Base-by-base conservation (phyloP, 495 filamentous ascomycete genomes). In the Aspergillus nidulans region DNA sequence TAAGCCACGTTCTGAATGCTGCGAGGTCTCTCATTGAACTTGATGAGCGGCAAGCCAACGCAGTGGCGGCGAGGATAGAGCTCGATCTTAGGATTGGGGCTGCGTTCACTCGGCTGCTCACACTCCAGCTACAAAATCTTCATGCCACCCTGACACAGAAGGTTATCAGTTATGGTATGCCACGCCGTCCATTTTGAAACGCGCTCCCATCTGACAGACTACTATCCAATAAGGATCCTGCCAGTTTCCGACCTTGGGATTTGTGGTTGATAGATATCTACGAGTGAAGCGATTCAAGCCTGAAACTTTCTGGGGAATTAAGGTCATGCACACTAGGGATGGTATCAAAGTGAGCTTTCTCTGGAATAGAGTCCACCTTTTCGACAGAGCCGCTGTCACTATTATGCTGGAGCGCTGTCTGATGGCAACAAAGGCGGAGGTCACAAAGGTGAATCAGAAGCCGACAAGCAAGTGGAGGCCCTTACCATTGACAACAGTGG, bases 181-280 rank as follows among this genome's bases (percentile, higher is more conserved):
- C 7, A 44, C 16, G 5, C 28, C 41, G 25, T 32, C 8, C 21
- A 32, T 12, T 7, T 6, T n/a, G 20, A 23, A 5, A n/a, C n/a
- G 25, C 26, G 13, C 19, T 18, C 15, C 6, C 9, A 23, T 6
- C 24, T 49, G 18, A 42, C 30, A 50, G 62, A 76, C 61, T 71
- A 19, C 16, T n/a, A 46, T 46, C 43, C 4, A 12, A 46, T 13
- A 49, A 94, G 90, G 92, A 15, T 95, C 91, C 12, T 98, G 94
- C 55, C 94, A 98, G 71, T 98, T 98, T 64, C 94, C 94, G 12
- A 97, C 95, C 0, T 75, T 98, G 12, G 94, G 94, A 3, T 98
- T 98, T 59, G 91, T 98, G 0, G 94, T 98, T 13, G 95, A 98
- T 67, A 83, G 92, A 18, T 98, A 97, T 66, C 87, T 95, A 50